Evolutionary conservation across 805 yeast species (phyloP).

Genomic region (Nakazawaea wickerhamii): DNA sequence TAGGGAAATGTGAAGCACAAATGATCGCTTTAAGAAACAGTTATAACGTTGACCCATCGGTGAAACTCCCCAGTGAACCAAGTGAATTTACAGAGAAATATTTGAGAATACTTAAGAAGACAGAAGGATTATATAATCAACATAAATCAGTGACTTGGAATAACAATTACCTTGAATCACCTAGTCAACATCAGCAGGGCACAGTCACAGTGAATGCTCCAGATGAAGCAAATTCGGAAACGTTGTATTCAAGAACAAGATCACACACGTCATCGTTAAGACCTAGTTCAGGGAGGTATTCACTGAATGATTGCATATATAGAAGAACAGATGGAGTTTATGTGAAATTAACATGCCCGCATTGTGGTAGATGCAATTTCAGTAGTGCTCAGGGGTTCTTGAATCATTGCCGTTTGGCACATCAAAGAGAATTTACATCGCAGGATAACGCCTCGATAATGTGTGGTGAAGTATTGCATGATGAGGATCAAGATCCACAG

Average conservation of each 20-base stretch:
- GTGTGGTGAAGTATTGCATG: constrained; percentile 54
- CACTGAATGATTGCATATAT: constrained; percentile 45
- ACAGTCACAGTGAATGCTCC: neutral
- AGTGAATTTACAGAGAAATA: constrained; percentile 39
- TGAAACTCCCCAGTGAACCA: constrained; percentile 37
- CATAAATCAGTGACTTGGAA: constrained; percentile 11
- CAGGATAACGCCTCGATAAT: constrained; percentile 71
- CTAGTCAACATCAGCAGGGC: neutral
- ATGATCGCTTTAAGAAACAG: constrained; percentile 44
- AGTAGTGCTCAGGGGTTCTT: constrained; percentile 78
- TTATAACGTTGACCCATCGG: constrained; percentile 35
- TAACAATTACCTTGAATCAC: constrained; percentile 6
- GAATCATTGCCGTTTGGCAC: constrained; percentile 72
- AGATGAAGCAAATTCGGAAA: constrained; percentile 11
- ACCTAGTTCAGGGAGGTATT: constrained; percentile 39
- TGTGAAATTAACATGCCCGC: constrained; percentile 62
- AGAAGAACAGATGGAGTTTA: constrained; percentile 66
- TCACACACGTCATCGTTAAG: constrained; percentile 46
- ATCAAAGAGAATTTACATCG: constrained; percentile 60
- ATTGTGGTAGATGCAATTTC: constrained; percentile 63
- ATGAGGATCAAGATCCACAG: constrained; percentile 51
- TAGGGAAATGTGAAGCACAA: constrained; percentile 53
- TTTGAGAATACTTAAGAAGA: constrained; percentile 22
- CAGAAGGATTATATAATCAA: constrained; percentile 17
- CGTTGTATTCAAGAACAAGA: constrained; percentile 37